A percentile compares a stretch with the other conserved stretches of the same genome.
Evolutionary conservation across 2,329 filamentous ascomycete species (phyloP).

Genomic region (Graphilbum sp.): DNA sequence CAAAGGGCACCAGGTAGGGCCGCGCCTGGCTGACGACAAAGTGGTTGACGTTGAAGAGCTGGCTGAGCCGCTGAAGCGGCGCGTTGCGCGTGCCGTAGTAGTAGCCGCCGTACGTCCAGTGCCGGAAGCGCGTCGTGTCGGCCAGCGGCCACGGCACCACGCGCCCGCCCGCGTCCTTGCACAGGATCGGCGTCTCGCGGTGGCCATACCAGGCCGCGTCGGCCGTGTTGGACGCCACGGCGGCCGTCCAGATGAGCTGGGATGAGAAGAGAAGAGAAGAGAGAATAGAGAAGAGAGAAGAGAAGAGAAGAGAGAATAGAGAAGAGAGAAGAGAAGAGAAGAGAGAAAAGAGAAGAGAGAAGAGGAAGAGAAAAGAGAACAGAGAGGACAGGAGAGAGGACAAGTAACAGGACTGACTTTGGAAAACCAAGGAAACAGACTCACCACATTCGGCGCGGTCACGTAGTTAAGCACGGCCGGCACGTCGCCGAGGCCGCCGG

Average conservation of each 20-base stretch:
- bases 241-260: slow-evolving; percentile 65
- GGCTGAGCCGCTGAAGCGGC: slow-evolving; percentile 53
- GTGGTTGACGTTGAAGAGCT: slow-evolving; percentile 87
- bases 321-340: background rate
- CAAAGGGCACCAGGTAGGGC: slow-evolving; percentile 75
- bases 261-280: background rate
- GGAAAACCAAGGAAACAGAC: no score
- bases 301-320: background rate
- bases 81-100: slow-evolving; percentile 36
- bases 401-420: no score
- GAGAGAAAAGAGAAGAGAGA: background rate
- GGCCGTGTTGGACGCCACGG: slow-evolving; percentile 57
- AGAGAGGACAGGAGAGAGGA: background rate
- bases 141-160: slow-evolving; percentile 59
- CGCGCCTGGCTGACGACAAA: slow-evolving; percentile 88
- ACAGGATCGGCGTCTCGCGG: slow-evolving; percentile 49
- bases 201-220: slow-evolving; percentile 49
- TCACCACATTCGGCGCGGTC: slow-evolving; percentile 79
- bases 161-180: slow-evolving; percentile 47
- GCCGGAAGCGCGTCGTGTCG: slow-evolving; percentile 45
- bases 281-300: background rate
- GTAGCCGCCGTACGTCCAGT: slow-evolving; percentile 53
- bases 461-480: slow-evolving; percentile 83
- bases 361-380: background rate
- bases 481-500: slow-evolving; percentile 51